Conservation (phyloP, 257 asterid genomes). For the Rauvolfia tetraphylla region DNA sequence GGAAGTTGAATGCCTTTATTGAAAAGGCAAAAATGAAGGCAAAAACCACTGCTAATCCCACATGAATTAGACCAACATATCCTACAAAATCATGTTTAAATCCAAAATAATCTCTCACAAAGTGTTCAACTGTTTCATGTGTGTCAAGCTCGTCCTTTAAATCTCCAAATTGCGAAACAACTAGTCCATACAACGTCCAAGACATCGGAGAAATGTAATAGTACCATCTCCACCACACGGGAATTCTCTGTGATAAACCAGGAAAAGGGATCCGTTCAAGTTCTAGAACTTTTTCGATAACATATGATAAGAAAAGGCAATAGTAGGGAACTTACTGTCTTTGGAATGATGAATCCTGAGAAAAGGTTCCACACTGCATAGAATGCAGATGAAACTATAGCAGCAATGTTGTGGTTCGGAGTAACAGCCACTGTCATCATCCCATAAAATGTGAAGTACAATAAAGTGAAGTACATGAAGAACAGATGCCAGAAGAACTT, state of each 20-base stretch:
- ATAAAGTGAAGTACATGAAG: conserved; percentile 70
- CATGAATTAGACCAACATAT: conserved; percentile 41
- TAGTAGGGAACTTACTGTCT: neutral
- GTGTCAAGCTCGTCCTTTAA: conserved; percentile 21
- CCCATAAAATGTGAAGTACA: conserved; percentile 77
- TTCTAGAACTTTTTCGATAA: neutral
- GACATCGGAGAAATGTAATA: conserved; percentile 11
- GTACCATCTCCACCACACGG: conserved; percentile 28
- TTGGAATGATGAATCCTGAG: conserved; percentile 15
- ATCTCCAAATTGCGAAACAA: conserved; percentile 21
- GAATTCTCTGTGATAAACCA: conserved; percentile 11
- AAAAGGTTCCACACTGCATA: conserved; percentile 17
- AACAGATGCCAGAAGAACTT: conserved; percentile 75
- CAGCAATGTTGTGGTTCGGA: conserved; percentile 72
- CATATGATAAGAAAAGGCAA: neutral
- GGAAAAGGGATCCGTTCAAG: neutral
- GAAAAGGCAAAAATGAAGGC: no score
- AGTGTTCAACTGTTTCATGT: conserved; percentile 45
- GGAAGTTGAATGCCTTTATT: conserved; percentile 62
- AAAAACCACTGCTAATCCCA: conserved; percentile 40
- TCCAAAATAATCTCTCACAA: conserved; percentile 51
- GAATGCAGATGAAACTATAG: conserved; percentile 15
- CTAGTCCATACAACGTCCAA: conserved; percentile 20
- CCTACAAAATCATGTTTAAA: conserved; percentile 56
- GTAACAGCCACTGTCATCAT: conserved; percentile 86